phyloP scores from a whole-genome alignment of 2,329 filamentous ascomycete species.

The Ceratocystis cubensis region DNA sequence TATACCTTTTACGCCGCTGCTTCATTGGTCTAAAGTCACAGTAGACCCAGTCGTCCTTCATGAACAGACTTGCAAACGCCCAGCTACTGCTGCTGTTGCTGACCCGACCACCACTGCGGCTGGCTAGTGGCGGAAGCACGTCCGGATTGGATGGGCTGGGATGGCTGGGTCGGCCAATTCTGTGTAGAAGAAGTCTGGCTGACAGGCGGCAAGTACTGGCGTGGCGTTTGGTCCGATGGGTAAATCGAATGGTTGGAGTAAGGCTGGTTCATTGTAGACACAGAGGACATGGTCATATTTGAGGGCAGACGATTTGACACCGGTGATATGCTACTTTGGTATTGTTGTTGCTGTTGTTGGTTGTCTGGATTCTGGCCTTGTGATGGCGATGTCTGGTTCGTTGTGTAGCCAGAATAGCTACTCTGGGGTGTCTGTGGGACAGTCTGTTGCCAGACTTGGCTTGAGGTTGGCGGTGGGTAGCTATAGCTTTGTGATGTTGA shows the following conservation, averaged over 20 bases:
- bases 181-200: slow-evolving; percentile 38
- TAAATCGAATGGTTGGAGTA: slow-evolving; percentile 49
- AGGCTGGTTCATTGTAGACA: slow-evolving; percentile 47
- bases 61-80: no score
- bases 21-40: no score
- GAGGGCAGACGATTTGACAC: slow-evolving; percentile 38
- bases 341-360: neutral
- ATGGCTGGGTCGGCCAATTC: slow-evolving; percentile 47
- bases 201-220: slow-evolving; percentile 56
- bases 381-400: slow-evolving; percentile 31
- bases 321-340: neutral
- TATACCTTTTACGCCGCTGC: neutral
- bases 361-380: neutral
- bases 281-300: slow-evolving; percentile 49
- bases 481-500: slow-evolving; percentile 47
- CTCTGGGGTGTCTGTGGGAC: slow-evolving; percentile 47
- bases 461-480: slow-evolving; percentile 42
- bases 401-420: slow-evolving; percentile 42
- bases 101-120: slow-evolving; percentile 44
- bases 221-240: slow-evolving; percentile 48
- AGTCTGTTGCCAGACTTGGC: slow-evolving; percentile 52
- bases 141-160: slow-evolving; percentile 33
- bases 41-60: no score
- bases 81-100: slow-evolving; percentile 22
- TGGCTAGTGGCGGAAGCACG: neutral